A percentile compares a stretch with the other conserved stretches of the same genome.
Conservation (phyloP, 2,329 filamentous ascomycete species). For the Exophiala alcalophila region DNA sequence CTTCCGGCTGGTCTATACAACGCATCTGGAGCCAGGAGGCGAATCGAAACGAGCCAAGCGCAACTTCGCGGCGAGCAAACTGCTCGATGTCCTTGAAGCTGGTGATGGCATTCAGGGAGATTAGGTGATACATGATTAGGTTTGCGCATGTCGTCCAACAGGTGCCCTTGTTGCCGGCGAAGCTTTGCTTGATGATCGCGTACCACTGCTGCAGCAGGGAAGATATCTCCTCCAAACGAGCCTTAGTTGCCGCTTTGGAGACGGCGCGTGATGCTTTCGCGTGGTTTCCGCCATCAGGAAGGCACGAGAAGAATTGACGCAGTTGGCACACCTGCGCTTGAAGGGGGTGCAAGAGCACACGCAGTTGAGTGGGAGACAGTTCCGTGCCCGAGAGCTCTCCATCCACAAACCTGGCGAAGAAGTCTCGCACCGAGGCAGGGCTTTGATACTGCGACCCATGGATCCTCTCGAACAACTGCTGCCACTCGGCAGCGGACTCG, state of each 20-base stretch:
- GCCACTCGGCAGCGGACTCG: slow-evolving; percentile 58
- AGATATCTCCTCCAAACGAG: slow-evolving; percentile 63
- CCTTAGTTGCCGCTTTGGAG: slow-evolving; percentile 59
- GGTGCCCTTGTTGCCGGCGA: slow-evolving; percentile 51
- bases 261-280: slow-evolving; percentile 47
- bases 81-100: slow-evolving; percentile 66
- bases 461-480: slow-evolving; percentile 56
- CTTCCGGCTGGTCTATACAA: slow-evolving; percentile 62
- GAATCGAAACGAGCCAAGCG: slow-evolving; percentile 56
- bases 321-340: slow-evolving; percentile 64
- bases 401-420: slow-evolving; percentile 66
- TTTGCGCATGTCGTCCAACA: slow-evolving; percentile 63
- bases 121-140: slow-evolving; percentile 67
- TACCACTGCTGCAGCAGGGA: slow-evolving; percentile 65
- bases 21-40: slow-evolving; percentile 57
- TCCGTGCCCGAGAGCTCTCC: slow-evolving; percentile 54
- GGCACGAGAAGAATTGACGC: slow-evolving; percentile 63
- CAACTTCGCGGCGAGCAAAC: slow-evolving; percentile 60
- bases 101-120: slow-evolving; percentile 66
- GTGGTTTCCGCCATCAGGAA: slow-evolving; percentile 49
- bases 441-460: slow-evolving; percentile 50
- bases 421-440: slow-evolving; percentile 55
- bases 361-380: slow-evolving; percentile 57
- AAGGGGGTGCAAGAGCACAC: slow-evolving; percentile 66
- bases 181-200: slow-evolving; percentile 57